Percentiles rank a stretch among this genome's conserved stretches.
These are phyloP conservation scores for Amorphotheca resinae DNA, from an alignment of 495 filamentous ascomycete species.

Conservation along the genomic window DNA sequence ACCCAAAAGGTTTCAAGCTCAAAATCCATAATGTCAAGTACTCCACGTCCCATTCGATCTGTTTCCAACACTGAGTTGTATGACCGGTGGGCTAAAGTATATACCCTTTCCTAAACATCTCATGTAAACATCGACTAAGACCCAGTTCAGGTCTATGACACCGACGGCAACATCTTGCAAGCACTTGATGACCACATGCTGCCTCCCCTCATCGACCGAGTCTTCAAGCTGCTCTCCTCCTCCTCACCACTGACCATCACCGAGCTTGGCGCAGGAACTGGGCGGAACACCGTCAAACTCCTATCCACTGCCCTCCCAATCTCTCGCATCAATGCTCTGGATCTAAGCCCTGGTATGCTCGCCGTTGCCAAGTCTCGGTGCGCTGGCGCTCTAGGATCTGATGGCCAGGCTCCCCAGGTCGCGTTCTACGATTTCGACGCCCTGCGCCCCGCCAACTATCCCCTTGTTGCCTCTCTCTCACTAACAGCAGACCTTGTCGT, in stretches of 20 bases:
- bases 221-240: conserved; percentile 5
- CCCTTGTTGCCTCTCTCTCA: conserved; percentile 25
- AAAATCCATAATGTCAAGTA: conserved; percentile 13
- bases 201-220: conserved; percentile 34
- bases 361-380: conserved; percentile 6
- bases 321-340: conserved; percentile 30
- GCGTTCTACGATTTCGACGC: conserved; percentile 14
- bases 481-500: conserved; percentile 27
- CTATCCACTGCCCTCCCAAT: conserved; percentile 20
- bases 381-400: not conserved
- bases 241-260: conserved; percentile 27
- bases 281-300: conserved; percentile 52
- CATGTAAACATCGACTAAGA: not conserved
- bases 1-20: not conserved
- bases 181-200: conserved; percentile 48
- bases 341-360: conserved; percentile 36
- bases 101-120: not conserved
- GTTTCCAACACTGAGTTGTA: conserved; percentile 31
- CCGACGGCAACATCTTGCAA: conserved; percentile 63
- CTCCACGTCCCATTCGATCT: conserved; percentile 19
- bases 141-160: conserved; percentile 45
- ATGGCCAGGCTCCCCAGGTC: not conserved
- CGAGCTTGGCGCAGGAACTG: conserved; percentile 60
- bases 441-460: conserved; percentile 1
- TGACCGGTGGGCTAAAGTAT: conserved; percentile 30